These are phyloP conservation scores for Helicostylum pulchrum DNA, from an alignment of 192 early-diverging fungal species.

Conservation along the genomic window DNA sequence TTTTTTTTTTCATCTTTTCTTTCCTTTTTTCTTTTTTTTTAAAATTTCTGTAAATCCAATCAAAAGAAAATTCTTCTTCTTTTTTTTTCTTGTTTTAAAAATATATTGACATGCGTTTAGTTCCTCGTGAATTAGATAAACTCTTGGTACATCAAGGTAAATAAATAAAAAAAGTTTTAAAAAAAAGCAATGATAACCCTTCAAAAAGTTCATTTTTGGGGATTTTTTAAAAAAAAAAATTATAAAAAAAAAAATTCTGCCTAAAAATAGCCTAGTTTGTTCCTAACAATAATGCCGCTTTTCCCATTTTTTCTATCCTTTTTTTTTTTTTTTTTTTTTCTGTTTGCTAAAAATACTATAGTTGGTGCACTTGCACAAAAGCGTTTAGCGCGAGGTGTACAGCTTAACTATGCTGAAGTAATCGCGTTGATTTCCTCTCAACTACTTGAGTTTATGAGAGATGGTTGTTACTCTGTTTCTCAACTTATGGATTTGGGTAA, in stretches of 20 bases:
- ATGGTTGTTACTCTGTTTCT: conserved; percentile 82
- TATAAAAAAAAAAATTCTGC: no score
- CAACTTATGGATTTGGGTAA: conserved; percentile 85
- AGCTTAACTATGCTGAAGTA: conserved; percentile 82
- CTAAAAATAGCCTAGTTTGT: background rate
- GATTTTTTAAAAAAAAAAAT: no score
- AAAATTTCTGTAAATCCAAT: background rate
- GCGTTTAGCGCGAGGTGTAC: conserved; percentile 81
- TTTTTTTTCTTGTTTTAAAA: conserved; percentile 4
- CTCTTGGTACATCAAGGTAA: conserved; percentile 71
- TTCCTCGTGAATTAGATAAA: conserved; percentile 92
- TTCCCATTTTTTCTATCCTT: background rate
- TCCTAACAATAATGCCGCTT: background rate
- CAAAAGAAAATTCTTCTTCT: background rate
- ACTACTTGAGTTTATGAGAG: conserved; percentile 84
- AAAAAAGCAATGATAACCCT: background rate
- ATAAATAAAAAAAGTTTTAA: background rate
- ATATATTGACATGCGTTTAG: conserved; percentile 46
- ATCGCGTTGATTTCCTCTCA: conserved; percentile 83
- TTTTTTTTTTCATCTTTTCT: background rate
- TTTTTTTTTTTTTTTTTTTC: background rate
- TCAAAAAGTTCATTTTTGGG: background rate
- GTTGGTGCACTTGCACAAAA: conserved; percentile 87
- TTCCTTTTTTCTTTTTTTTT: background rate
- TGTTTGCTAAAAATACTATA: background rate